These are phyloP conservation scores for Scheffersomyces stipitis DNA, from an alignment of 805 yeast genomes.

Conservation along the genomic window DNA sequence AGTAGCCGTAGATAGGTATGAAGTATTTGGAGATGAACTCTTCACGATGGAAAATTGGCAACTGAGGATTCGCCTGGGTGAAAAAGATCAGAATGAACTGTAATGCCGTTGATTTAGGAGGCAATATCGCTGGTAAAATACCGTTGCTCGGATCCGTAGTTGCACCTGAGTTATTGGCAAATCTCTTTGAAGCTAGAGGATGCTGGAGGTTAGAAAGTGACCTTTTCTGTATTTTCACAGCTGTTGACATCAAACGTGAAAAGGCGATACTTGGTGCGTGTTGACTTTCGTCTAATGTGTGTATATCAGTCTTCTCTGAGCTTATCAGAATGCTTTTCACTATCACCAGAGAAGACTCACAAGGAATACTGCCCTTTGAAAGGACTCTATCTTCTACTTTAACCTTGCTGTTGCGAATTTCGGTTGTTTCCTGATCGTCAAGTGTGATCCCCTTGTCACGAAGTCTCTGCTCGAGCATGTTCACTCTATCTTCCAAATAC, in stretches of 20 bases:
- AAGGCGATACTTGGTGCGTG: slow-evolving; percentile 49
- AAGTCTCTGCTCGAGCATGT: slow-evolving; percentile 53
- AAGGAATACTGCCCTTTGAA: not conserved
- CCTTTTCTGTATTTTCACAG: slow-evolving; percentile 53
- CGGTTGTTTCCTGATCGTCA: not conserved
- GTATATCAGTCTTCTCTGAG: too few species aligned
- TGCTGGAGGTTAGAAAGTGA: not conserved
- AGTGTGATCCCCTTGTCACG: slow-evolving; percentile 36
- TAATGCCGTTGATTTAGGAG: slow-evolving; percentile 71
- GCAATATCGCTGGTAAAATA: slow-evolving; percentile 51
- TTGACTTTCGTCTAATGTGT: not conserved
- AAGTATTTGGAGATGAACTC: slow-evolving; percentile 65
- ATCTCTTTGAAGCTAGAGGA: not conserved
- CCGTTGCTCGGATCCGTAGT: slow-evolving; percentile 16
- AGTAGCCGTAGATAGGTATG: slow-evolving; percentile 76
- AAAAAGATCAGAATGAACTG: slow-evolving; percentile 64
- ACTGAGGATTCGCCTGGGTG: slow-evolving; percentile 77
- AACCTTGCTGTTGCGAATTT: too few species aligned
- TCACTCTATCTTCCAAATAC: slow-evolving; percentile 66
- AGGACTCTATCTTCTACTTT: not conserved
- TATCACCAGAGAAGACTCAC: not conserved
- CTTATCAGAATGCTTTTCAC: too few species aligned
- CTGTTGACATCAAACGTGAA: slow-evolving; percentile 75
- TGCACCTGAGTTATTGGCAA: slow-evolving; percentile 10
- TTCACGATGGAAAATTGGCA: slow-evolving; percentile 83